Evolutionary conservation across 306 rosid genomes (phyloP), one percentile per base, ranked within the genome.

Genomic region (Quercus glauca): DNA sequence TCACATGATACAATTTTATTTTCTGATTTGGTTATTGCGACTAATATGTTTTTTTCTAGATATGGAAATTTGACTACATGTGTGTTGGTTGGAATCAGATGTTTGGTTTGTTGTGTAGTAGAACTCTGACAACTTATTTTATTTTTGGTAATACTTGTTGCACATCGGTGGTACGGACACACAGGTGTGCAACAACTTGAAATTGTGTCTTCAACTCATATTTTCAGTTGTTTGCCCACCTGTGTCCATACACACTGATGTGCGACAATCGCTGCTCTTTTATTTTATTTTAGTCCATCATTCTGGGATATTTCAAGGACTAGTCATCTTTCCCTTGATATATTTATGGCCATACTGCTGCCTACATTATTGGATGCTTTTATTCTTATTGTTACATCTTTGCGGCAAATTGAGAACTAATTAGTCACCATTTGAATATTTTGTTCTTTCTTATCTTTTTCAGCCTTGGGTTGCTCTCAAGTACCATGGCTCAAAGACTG

Each of bases 391-490:
- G 17, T 73, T 73, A 1, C 5, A 5, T 51, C 3, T 29, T 18
- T 18, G 23, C 28, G 4, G 51, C 72, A 68, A 18, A 68, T 23
- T 68, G 26, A 10, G 72, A 35, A 68, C 37, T 33, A 35, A 4
- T 37, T 35, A 31, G 52, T 67, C 49, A 35, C 11, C 49, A n/a
- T 11, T 18, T 68, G 23, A 68, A 33, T 9, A 19, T n/a, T 35
- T 71, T n/a, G 19, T 58, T 18, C 25, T 74, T 75, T 78, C 49
- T 53, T 77, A 52, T 81, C 71, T 69, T 82, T 69, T 84, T 71
- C 82, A 95, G 99, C 17, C 73, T 49, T 95, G 94, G 97, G 80
- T 92, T 89, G 87, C 98, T 76, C 99, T 91, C 55, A 85, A 86
- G 90, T 92, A 91, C 83, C 97, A 95, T 88, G 82, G 91, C 78